Conservation (phyloP, 345 rosid genomes). For the Ceriops decandra region DNA sequence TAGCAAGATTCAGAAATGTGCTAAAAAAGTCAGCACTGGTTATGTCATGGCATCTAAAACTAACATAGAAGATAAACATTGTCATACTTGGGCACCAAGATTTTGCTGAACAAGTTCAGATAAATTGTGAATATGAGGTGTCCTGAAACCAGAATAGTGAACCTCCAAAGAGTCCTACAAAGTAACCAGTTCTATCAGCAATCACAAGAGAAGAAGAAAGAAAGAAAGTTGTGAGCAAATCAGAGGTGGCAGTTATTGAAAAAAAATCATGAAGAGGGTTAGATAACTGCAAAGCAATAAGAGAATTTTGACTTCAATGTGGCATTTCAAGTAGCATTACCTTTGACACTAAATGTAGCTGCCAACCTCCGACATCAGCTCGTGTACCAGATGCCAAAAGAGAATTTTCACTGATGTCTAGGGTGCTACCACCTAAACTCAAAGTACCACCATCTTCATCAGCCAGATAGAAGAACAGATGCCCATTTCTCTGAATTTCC, state of each 20-base stretch:
- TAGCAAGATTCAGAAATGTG: conserved; percentile 22
- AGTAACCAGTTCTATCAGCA: conserved; percentile 23
- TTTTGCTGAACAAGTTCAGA: conserved; percentile 67
- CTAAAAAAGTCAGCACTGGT: conserved; percentile 4
- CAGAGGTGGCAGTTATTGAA: background rate
- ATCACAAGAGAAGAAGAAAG: conserved; percentile 1
- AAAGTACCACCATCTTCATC: conserved; percentile 72
- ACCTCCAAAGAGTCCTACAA: conserved; percentile 55
- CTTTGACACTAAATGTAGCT: conserved; percentile 66
- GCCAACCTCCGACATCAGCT: conserved; percentile 69
- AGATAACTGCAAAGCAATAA: background rate
- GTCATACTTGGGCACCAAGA: conserved; percentile 58
- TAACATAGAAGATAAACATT: background rate
- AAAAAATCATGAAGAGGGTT: too few species aligned
- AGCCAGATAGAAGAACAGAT: conserved; percentile 82
- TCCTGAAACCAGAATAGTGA: conserved; percentile 81
- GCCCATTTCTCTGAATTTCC: conserved; percentile 45
- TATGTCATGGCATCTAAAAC: conserved; percentile 10
- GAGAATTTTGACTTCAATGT: background rate
- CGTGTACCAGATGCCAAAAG: conserved; percentile 69
- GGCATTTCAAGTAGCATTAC: conserved; percentile 32
- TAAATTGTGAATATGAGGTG: conserved; percentile 74
- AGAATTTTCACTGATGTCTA: conserved; percentile 35
- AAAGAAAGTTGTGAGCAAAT: background rate
- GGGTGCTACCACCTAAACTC: conserved; percentile 35